A percentile compares a stretch with the other conserved stretches of the same genome.
phyloP scores from a whole-genome alignment of 345 rosid species.

The Citrus hindsii region DNA sequence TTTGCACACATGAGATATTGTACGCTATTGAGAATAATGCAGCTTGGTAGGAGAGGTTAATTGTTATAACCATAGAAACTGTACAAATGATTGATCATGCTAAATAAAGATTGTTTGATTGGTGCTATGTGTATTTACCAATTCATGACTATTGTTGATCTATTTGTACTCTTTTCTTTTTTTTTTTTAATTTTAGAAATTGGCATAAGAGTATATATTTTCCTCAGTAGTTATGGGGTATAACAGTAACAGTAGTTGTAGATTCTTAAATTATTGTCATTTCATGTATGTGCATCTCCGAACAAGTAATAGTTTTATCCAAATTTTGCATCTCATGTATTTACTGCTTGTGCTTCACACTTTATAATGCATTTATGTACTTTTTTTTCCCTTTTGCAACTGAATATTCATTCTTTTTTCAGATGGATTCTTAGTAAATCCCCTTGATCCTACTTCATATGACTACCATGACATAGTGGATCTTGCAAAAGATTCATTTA shows the following conservation, averaged over 20 bases:
- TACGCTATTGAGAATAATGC: not conserved
- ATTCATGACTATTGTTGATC: not conserved
- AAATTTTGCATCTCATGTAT: not conserved
- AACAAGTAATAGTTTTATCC: not conserved
- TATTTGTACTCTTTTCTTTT: not conserved
- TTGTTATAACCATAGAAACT: not conserved
- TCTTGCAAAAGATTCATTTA: constrained; percentile 39
- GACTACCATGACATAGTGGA: constrained; percentile 42
- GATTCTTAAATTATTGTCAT: not conserved
- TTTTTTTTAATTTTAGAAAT: not conserved
- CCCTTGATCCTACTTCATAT: constrained; percentile 43
- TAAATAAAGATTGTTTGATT: not conserved
- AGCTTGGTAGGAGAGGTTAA: not conserved
- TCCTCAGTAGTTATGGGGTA: not conserved
- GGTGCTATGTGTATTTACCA: not conserved
- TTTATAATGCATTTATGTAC: not conserved
- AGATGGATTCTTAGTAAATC: constrained; percentile 38
- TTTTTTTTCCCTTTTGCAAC: not conserved
- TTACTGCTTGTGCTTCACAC: not conserved
- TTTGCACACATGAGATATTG: not conserved
- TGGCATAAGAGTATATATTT: not conserved
- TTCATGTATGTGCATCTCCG: not conserved
- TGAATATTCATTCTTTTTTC: constrained; percentile 11
- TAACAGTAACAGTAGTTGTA: not conserved
- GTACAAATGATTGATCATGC: not conserved